Evolutionary conservation across 495 filamentous ascomycete genomes (phyloP).

Genomic region (Cladorrhinum samala): DNA sequence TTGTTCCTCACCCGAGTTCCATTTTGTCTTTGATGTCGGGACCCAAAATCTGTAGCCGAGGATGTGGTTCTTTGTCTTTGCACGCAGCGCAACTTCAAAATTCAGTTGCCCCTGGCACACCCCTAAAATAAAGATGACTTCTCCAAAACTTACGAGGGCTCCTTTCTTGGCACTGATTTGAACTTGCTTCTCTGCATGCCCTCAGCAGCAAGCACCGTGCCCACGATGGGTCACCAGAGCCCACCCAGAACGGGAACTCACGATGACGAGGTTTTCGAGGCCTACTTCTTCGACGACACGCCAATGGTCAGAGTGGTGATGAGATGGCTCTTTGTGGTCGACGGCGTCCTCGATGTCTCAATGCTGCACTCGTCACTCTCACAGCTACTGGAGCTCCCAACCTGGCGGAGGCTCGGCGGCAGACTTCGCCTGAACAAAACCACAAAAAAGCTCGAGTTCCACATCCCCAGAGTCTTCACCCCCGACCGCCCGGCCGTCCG

Average conservation of each 20-base stretch:
- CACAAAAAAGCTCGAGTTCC: not conserved
- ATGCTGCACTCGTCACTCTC: not conserved
- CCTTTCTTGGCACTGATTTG: too few species aligned
- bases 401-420: not conserved
- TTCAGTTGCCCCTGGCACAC: too few species aligned
- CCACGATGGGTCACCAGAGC: not conserved
- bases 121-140: too few species aligned
- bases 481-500: not conserved
- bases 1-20: too few species aligned
- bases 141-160: too few species aligned
- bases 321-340: not conserved
- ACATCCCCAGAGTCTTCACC: not conserved
- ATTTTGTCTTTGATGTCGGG: too few species aligned
- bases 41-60: too few species aligned
- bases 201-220: too few species aligned
- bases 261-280: not conserved
- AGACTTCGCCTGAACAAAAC: not conserved
- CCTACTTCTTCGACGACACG: not conserved
- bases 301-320: not conserved
- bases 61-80: too few species aligned
- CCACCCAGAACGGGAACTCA: not conserved
- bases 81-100: too few species aligned
- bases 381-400: not conserved
- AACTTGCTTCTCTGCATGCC: too few species aligned
- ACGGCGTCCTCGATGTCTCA: not conserved